Evolutionary conservation across 2,329 filamentous ascomycete genomes (phyloP), one percentile per base, ranked within the genome.

Genomic region (Torrubiellomyces zombiae): DNA sequence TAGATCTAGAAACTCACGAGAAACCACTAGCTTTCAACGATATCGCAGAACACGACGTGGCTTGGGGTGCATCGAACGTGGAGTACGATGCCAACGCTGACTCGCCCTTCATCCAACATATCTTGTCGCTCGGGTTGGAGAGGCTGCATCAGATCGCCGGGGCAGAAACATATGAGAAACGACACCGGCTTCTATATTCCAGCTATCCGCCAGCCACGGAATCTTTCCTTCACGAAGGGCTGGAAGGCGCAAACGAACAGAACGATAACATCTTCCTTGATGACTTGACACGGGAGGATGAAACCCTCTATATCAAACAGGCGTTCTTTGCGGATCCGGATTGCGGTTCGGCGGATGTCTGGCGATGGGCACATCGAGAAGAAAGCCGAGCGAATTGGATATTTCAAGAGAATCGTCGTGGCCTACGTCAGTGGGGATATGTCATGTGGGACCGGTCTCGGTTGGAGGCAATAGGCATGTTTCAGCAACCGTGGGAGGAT

Each of bases 371-470:
- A 14, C 18, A 24, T 17, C 10, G 13, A 18, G 28, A 18, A 4
- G 25, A 30, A n/a, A 18, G 6, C 6, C 12, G 25, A n/a, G 14
- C 15, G 8, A n/a, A 16, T 13, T 30, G 25, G 25, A 14, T 28
- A 3, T 24, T 27, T 22, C 25, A 30, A 15, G 13, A 14, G 11
- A 14, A 27, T 12, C 19, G 18, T 7, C 18, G 23, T 7, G 17
- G 13, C n/a, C 14, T 26, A 15, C 22, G 22, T 9, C 14, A n/a
- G 5, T 31, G 29, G 29, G 29, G 29, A 10, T 28, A 31, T 18
- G 26, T 31, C 7, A 19, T 31, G 9, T 31, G 26, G 26, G 26
- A 31, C 23, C 21, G 18, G n/a, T n/a, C 10, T 18, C 25, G 28
- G 9, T 9, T 30, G 5, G 25, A 27, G 6, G 21, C 7, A n/a